phyloP scores from a whole-genome alignment of 192 early-diverging fungal species.

The Backusella luteola region DNA sequence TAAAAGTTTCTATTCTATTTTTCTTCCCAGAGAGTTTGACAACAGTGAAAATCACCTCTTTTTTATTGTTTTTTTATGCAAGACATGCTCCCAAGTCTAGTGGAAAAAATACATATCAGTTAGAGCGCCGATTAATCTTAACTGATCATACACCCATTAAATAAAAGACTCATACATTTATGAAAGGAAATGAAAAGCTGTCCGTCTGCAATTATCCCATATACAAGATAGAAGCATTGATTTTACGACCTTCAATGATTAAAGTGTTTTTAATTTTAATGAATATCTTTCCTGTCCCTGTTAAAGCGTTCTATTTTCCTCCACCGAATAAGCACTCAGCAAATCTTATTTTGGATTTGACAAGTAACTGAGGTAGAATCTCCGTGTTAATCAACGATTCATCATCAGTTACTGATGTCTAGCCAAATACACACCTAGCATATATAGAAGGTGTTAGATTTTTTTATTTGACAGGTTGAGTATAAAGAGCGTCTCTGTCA shows the following conservation, averaged over 20 bases:
- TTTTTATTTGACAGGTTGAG: no score
- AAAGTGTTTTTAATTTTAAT: neutral
- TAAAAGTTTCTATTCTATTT: neutral
- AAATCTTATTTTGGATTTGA: neutral
- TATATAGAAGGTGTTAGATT: no score
- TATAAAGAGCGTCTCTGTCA: no score
- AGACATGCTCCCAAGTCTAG: neutral
- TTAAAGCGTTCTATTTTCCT: neutral
- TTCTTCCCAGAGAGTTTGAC: neutral
- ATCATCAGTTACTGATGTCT: neutral
- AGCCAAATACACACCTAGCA: no score
- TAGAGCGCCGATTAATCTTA: neutral
- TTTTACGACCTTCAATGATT: neutral
- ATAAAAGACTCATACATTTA: neutral
- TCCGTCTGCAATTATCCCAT: neutral
- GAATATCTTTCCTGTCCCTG: neutral
- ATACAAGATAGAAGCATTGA: neutral
- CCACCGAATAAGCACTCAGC: neutral
- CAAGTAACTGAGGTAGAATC: neutral
- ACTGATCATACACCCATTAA: neutral
- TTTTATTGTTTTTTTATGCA: neutral
- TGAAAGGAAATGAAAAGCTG: neutral
- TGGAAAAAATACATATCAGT: neutral
- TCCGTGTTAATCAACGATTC: neutral
- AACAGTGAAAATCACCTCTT: conserved; percentile 1